phyloP scores from a whole-genome alignment of 2,329 filamentous ascomycete genomes.

The Talaromyces amestolkiae region DNA sequence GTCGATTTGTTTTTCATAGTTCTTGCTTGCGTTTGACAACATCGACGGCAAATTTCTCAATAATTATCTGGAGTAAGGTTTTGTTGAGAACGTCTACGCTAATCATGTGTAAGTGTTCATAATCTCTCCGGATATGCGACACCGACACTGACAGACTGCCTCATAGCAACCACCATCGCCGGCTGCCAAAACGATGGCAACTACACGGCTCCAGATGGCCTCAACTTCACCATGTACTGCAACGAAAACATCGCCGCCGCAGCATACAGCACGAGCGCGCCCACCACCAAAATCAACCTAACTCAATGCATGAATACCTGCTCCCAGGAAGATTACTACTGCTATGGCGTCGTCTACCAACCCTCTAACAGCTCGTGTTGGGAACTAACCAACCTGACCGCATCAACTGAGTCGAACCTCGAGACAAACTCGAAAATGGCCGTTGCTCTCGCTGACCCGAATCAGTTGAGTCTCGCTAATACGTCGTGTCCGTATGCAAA shows the following conservation, averaged over 20 bases:
- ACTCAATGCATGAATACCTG: constrained; percentile 11
- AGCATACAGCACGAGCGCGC: not conserved
- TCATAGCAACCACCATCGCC: not conserved
- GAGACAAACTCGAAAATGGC: not conserved
- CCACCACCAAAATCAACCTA: constrained; percentile 8
- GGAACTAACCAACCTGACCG: constrained; percentile 6
- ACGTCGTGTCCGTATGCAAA: constrained; percentile 15
- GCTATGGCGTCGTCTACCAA: constrained; percentile 14
- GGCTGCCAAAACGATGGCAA: constrained; percentile 10
- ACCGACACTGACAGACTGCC: not conserved
- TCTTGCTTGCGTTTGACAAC: not conserved
- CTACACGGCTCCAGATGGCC: constrained; percentile 16
- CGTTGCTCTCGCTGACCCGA: not conserved
- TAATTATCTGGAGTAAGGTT: not conserved
- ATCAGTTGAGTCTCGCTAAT: not conserved
- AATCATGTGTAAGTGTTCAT: not conserved
- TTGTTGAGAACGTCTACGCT: not conserved
- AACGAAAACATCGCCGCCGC: constrained; percentile 11
- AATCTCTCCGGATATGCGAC: not conserved
- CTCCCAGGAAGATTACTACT: not conserved
- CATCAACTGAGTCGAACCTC: not conserved
- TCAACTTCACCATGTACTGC: constrained; percentile 16
- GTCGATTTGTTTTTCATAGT: not conserved
- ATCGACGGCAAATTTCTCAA: not conserved
- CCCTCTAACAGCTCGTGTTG: constrained; percentile 16